Base-by-base conservation (phyloP, 2,329 filamentous ascomycete species). In the Neocatenulostroma microsporum region DNA sequence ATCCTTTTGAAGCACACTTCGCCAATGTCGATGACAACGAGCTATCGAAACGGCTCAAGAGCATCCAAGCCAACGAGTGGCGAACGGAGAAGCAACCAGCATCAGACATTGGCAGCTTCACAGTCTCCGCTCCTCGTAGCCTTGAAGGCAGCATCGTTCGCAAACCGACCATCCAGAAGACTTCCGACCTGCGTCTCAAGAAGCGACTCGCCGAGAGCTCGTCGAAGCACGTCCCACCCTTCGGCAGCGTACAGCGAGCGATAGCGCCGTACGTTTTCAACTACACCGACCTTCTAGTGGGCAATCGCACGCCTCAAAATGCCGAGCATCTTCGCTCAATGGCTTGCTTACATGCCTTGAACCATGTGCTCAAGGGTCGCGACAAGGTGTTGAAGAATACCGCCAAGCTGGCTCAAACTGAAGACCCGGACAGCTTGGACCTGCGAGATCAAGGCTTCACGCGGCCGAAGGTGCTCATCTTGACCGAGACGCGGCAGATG, bases 341-440 rank as follows among this genome's bases (percentile, higher is more conserved):
- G 34, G 71, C 78, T 12, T 86, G 83, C 49, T 68, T 95, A 2
- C 91, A 98, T 61, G 80, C 82, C 3, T 68, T 96, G 10, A 96
- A 96, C 58, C 91, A 96, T 56, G 71, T 96, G 26, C 80, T 94
- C 62, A 95, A 94, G 60, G 95, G 89, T 2, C 79, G 91, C 47
- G 89, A 96, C 55, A 77, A 80, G 20, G 83, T 96, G 0, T 75
- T 96, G 42, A 96, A 94, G 62, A 93, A 96, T 63, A 96, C 88
- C 55, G 76, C 83, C 36, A 84, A 80, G 46, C 63, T 94, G 9
- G 70, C 81, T 8, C 80, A 79, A 49, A 76, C 82, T 36, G 71
- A 76, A 3, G 72, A 74, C 8, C 70, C 71, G 24, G 46, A 53
- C 3, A 80, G 84, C 24, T 64, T 83, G 4, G 86, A 94, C 48